Percentiles rank a stretch among this genome's conserved stretches.
These are phyloP conservation scores for Hymenoscyphus occultus DNA, from an alignment of 2,329 filamentous ascomycete genomes.

Conservation along the genomic window DNA sequence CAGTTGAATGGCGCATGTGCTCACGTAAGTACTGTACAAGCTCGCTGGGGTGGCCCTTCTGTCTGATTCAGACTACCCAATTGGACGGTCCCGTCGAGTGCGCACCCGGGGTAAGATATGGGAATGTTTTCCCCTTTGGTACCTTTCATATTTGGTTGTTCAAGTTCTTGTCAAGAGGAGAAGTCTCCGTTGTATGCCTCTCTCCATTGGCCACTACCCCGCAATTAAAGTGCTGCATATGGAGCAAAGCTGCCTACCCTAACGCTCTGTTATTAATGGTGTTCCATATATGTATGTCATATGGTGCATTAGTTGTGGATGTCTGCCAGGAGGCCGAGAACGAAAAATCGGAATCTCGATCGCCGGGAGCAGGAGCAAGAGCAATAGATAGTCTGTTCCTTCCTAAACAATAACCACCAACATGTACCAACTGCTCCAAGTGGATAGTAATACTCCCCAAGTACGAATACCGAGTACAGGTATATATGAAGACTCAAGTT, in stretches of 20 bases:
- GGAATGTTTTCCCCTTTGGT: background rate
- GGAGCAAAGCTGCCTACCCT: background rate
- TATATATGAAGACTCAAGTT: background rate
- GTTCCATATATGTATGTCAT: background rate
- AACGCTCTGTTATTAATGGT: background rate
- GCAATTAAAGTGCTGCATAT: background rate
- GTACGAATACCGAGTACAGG: background rate
- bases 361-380: background rate
- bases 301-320: background rate
- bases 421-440: background rate
- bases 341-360: background rate
- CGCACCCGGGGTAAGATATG: background rate
- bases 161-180: background rate
- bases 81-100: background rate
- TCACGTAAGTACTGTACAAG: background rate
- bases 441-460: background rate
- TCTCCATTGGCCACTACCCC: background rate
- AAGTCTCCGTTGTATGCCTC: background rate
- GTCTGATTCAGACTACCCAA: background rate
- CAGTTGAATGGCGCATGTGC: background rate
- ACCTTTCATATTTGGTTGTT: background rate
- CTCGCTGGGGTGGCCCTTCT: background rate
- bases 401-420: background rate
- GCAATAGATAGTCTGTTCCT: background rate
- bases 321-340: background rate